Evolutionary conservation across 306 rosid species (phyloP).

Genomic region (Quillaja saponaria): DNA sequence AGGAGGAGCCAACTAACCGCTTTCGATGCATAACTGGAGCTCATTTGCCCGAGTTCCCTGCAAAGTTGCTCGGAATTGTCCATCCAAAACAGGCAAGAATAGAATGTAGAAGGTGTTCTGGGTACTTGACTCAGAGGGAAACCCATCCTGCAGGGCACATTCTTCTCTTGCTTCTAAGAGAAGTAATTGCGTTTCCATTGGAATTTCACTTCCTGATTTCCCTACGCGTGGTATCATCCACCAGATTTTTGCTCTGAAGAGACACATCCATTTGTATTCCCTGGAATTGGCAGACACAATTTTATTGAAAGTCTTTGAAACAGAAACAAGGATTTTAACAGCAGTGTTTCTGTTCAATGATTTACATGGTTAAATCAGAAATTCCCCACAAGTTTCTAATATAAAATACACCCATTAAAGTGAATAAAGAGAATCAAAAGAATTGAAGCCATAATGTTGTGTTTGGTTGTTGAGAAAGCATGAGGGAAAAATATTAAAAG

Average conservation of each 20-base stretch:
- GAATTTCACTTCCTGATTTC: conserved; percentile 55
- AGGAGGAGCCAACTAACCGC: conserved; percentile 43
- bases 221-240: conserved; percentile 80
- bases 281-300: conserved; percentile 34
- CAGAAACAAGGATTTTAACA: background rate
- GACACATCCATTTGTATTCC: conserved; percentile 52
- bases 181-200: conserved; percentile 73
- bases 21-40: conserved; percentile 69
- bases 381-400: no score
- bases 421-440: no score
- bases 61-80: conserved; percentile 59
- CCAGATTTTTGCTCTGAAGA: conserved; percentile 69
- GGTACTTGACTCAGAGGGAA: conserved; percentile 42
- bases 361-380: no score
- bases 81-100: conserved; percentile 73
- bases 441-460: no score
- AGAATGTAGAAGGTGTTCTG: conserved; percentile 45
- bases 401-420: background rate
- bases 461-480: no score
- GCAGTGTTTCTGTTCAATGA: background rate
- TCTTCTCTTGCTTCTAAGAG: conserved; percentile 57
- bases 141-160: conserved; percentile 34
- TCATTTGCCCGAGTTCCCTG: conserved; percentile 59
- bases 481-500: no score
- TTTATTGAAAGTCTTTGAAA: background rate